Evolutionary conservation across 371 early-diverging fungal species (phyloP).

Genomic region (Circinella umbellata): DNA sequence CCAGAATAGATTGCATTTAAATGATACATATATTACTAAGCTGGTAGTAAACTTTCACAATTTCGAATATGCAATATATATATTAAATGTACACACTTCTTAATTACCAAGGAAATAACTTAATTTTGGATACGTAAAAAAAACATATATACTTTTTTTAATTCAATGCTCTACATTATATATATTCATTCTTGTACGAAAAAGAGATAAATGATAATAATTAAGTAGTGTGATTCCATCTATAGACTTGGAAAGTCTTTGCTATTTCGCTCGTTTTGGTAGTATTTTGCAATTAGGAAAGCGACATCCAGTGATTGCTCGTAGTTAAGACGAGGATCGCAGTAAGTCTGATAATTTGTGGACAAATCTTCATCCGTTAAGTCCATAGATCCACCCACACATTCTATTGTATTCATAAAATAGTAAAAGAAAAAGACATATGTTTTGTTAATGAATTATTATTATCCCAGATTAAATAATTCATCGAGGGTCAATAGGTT

Average conservation of each 20-base stretch:
- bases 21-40: too few species aligned
- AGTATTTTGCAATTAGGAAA: conserved; percentile 90
- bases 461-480: neutral
- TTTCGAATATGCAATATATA: too few species aligned
- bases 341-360: conserved; percentile 93
- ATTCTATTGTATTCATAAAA: conserved; percentile 60
- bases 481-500: neutral
- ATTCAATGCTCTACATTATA: too few species aligned
- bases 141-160: neutral
- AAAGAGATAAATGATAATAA: too few species aligned
- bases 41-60: too few species aligned
- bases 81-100: too few species aligned
- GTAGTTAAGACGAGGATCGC: conserved; percentile 95
- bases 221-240: neutral
- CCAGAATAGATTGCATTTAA: too few species aligned
- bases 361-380: conserved; percentile 78
- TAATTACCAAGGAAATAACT: too few species aligned
- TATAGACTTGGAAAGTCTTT: conserved; percentile 46
- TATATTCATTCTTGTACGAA: neutral
- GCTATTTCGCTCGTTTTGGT: conserved; percentile 63
- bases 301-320: conserved; percentile 96
- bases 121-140: too few species aligned
- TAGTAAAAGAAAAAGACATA: neutral
- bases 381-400: conserved; percentile 96
- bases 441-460: neutral